Evolutionary conservation across 2,329 filamentous ascomycete genomes (phyloP), one percentile per base, ranked within the genome.

Genomic region (Juglanconis sp.): DNA sequence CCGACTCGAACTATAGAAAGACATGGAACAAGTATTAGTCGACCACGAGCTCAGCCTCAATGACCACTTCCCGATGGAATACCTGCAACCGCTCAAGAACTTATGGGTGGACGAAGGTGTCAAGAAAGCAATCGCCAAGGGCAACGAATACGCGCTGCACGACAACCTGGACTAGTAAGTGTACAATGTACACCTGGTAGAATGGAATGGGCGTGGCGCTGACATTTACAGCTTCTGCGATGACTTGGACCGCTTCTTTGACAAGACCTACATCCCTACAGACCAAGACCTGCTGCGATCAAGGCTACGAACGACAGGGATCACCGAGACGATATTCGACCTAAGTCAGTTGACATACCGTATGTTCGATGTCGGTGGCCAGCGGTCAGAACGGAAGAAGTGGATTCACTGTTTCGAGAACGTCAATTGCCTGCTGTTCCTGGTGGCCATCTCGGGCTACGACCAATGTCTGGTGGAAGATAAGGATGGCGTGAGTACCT

Each of bases 341-440:
- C 83, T 96, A 13, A 92, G 92, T 63, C 89, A 94, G 70, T 84
- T 97, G 68, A 96, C 92, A 65, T 97, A 97, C 77, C 89, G 92
- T 69, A 97, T 98, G 92, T 96, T 96, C 75, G 92, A 96, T 70
- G 92, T 96, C 51, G 92, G 92, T 72, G 92, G 92, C 60, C 92
- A 96, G 73, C 83, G 92, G 68, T 96, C 92, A 34, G 92, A 96
- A 76, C 89, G 92, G 64, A 96, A 96, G 83, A 96, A 96, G 80
- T 96, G 92, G 92, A 96, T 96, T 65, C 92, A 96, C 74, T 95
- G 92, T 72, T 96, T 96, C 72, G 92, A 96, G 73, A 95, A 95
- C 65, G 92, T 96, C 64, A 92, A 95, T 70, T 93, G 91, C 67
- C 81, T 98, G 57, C 81, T 98, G 46, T 98, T 98, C 77, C 84